Evolutionary conservation across 768 basidiomycete genomes (phyloP), one percentile per base, ranked within the genome.

Genomic region (Leccinum variicolor): DNA sequence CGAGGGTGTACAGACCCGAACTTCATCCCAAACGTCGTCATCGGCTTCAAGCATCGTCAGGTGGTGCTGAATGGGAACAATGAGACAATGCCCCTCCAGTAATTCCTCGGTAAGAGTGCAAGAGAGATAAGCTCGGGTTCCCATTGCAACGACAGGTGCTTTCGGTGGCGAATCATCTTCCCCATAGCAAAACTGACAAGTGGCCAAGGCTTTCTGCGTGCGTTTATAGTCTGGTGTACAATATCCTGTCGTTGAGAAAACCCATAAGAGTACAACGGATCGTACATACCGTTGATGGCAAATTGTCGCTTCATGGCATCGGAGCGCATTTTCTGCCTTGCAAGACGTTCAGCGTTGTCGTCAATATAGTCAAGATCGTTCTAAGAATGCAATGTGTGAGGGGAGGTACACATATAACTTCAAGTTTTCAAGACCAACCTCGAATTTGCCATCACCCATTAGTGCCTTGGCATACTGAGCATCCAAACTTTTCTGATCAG

Each of bases 11-110:
- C 87, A 55, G 67, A 96, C 96, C 75, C 82, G 82, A 57, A 94
- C 86, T 82, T 98, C 96, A 60, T 98, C 96, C 96, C 96, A 99
- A 23, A 95, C 89, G 66, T 99, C 96, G 61, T 98, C 94, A 62
- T 99, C 96, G 28, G 85, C 90, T 72, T 98, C 96, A 3, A 99
- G 78, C 80, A 88, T 91, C 46, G 85, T 86, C 48, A 98, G 73
- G 70, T 94, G 87, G 69, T 99, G 97, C 62, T 98, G 92, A 14
- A 97, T 89, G 6, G 97, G 97, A 6, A 98, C 92, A 62, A 99
- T 98, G 26, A 94, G 77, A 67, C 94, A 96, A 68, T 99, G 97
- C 0, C 96, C 95, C 2, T 84, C 79, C 0, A 94, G 82, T n/a
- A 99, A 79, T 66, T 96, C 94, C 65, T 98, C 94, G 28, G 79